Evolutionary conservation across 306 rosid genomes (phyloP), one percentile per base, ranked within the genome.

Genomic region (Urtica urens): DNA sequence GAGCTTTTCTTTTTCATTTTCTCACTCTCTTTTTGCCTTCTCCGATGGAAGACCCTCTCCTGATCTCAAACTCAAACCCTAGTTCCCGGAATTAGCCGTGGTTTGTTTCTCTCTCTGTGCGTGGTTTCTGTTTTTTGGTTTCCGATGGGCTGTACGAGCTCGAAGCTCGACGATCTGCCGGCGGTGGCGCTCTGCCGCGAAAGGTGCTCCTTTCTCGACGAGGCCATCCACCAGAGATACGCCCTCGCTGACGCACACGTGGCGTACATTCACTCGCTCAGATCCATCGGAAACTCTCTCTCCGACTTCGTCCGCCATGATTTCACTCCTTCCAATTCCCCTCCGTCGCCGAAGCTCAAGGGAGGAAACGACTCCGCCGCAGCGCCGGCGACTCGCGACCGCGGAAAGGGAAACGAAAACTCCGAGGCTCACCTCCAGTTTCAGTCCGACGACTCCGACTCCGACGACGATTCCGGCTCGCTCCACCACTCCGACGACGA

Each of bases 181-280:
- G 99, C 99, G n/a, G 94, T 92, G n/a, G 61, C 61, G 7, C 74
- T 92, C 3, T 92, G 99, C 78, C 70, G 93, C 3, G 86, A 85
- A 2, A 74, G 99, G 0, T 78, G 87, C 8, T 37, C 51, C 14
- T 79, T 39, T 34, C 78, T 92, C 0, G 94, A 92, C 50, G 86
- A 79, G 47, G 99, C 99, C 24, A 92, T 85, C 57, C 76, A 70
- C 60, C 85, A 71, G 34, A 75, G 99, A 0, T 78, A 79, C 38
- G 62, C 87, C 1, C 76, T 92, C 1, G 78, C 99, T 0, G 80
- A 87, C 0, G 68, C 96, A 37, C 99, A 92, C 71, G 0, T 77
- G 1, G 78, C 83, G 1, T 92, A 92, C 60, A 67, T 79, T 38
- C 77, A 60, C 55, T 85, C 96, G 10, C 93, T 92, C 10, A 74